Conservation (phyloP, 2,329 filamentous ascomycete genomes). For the Hypomyces perniciosus region DNA sequence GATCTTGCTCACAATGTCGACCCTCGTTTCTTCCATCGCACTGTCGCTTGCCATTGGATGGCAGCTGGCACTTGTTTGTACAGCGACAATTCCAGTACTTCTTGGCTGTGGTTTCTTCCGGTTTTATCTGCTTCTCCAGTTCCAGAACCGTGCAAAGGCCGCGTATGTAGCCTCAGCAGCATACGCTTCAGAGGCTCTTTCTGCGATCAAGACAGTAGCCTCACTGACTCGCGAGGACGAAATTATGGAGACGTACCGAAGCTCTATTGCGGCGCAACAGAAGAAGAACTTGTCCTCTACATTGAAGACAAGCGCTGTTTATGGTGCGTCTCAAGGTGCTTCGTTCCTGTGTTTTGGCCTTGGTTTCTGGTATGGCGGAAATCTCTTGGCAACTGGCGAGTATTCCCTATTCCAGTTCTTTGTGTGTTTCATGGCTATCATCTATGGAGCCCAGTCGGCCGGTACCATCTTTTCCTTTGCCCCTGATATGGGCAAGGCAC, state of each 20-base stretch:
- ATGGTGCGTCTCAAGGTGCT: slow-evolving; percentile 1
- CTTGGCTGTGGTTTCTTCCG: slow-evolving; percentile 35
- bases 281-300: neutral
- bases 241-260: neutral
- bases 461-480: slow-evolving; percentile 82
- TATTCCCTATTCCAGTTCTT: slow-evolving; percentile 35
- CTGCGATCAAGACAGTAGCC: slow-evolving; percentile 15
- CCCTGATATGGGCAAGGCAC: slow-evolving; percentile 80
- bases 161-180: neutral
- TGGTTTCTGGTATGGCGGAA: slow-evolving; percentile 12
- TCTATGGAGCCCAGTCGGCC: slow-evolving; percentile 70
- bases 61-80: slow-evolving; percentile 39
- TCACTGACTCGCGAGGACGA: slow-evolving; percentile 9
- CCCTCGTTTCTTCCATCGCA: slow-evolving; percentile 12
- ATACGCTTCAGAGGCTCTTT: slow-evolving; percentile 13
- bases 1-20: slow-evolving; percentile 9
- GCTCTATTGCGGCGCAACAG: neutral
- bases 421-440: slow-evolving; percentile 36
- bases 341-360: slow-evolving; percentile 7
- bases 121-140: slow-evolving; percentile 22
- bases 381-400: slow-evolving; percentile 25
- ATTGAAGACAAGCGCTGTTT: slow-evolving; percentile 1
- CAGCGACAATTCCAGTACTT: slow-evolving; percentile 34
- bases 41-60: slow-evolving; percentile 34
- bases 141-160: slow-evolving; percentile 8